A percentile compares a stretch with the other conserved stretches of the same genome.
phyloP scores from a whole-genome alignment of 176 grass and related monocot genomes.

The sorghum (Sorghum bicolor) region Sorghum_bicolor_NCBIv3 NC_012870.2:670501-671000 shows the following conservation, averaged over 20 bases:
- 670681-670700: no score
- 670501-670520: not conserved
- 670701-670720: no score
- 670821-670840: not conserved
- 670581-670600: conserved; percentile 39
- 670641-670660: no score
- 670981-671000: no score
- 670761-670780: not conserved
- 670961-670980: no score
- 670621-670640: not conserved
- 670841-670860: no score
- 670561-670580: conserved; percentile 22
- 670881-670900: not conserved
- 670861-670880: not conserved
- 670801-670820: not conserved
- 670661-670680: not conserved
- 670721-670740: not conserved
- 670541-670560: conserved; percentile 33
- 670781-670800: not conserved
- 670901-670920: conserved; percentile 27
- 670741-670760: conserved; percentile 14
- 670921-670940: conserved; percentile 35
- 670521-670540: conserved; percentile 49
- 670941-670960: conserved; percentile 39
- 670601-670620: not conserved